Evolutionary conservation across 2,329 filamentous ascomycete species (phyloP).

Genomic region (Venturia aucupariae): DNA sequence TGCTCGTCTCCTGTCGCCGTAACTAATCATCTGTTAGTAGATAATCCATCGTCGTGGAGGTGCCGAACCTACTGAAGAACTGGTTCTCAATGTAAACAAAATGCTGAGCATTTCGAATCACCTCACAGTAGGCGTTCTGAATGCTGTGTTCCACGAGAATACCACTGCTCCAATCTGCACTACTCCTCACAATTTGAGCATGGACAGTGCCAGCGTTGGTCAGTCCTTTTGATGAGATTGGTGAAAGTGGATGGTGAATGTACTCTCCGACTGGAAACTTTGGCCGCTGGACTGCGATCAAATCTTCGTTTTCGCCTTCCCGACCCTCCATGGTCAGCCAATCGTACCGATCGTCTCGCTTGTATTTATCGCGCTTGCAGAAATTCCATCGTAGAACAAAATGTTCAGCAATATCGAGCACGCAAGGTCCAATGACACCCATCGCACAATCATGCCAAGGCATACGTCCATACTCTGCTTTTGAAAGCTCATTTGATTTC

Average conservation of each 20-base stretch:
- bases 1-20: slow-evolving; percentile 88
- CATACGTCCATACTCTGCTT: slow-evolving; percentile 88
- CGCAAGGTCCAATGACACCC: slow-evolving; percentile 79
- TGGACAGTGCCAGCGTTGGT: slow-evolving; percentile 56
- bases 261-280: slow-evolving; percentile 86
- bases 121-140: slow-evolving; percentile 74
- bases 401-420: slow-evolving; percentile 92
- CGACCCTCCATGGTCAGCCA: slow-evolving; percentile 76
- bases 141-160: slow-evolving; percentile 79
- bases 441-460: slow-evolving; percentile 96
- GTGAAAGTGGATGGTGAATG: slow-evolving; percentile 65
- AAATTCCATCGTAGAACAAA: slow-evolving; percentile 96
- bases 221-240: slow-evolving; percentile 55
- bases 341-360: slow-evolving; percentile 72
- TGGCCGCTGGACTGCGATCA: slow-evolving; percentile 80
- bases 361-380: slow-evolving; percentile 95
- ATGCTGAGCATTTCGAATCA: slow-evolving; percentile 81
- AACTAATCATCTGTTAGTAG: slow-evolving; percentile 32
- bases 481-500: slow-evolving; percentile 87
- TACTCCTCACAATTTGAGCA: slow-evolving; percentile 82
- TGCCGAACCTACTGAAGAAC: slow-evolving; percentile 64
- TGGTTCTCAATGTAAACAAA: slow-evolving; percentile 98
- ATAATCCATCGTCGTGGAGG: neutral
- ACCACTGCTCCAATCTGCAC: slow-evolving; percentile 87
- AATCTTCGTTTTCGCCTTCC: slow-evolving; percentile 68